Percentiles rank a stretch among this genome's conserved stretches.
Evolutionary conservation across 352 stramenopile genomes (phyloP).

Genomic region (Thraustotheca clavata): DNA sequence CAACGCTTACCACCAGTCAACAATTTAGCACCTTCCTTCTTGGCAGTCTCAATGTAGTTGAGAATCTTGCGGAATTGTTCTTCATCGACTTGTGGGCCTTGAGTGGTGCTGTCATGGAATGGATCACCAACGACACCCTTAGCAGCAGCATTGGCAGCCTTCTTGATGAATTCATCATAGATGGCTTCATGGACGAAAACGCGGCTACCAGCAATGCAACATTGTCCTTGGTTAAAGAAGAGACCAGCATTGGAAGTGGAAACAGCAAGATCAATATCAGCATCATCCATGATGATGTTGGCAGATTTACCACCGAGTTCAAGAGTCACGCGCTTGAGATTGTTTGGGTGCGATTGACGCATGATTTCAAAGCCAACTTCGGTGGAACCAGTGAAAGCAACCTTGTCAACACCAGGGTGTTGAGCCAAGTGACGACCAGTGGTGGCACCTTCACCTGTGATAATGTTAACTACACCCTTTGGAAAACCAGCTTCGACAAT

Average conservation of each 20-base stretch:
- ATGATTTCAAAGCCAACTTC: constrained; percentile 55
- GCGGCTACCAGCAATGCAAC: constrained; percentile 71
- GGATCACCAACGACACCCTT: constrained; percentile 47
- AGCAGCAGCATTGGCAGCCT: constrained; percentile 41
- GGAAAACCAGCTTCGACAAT: constrained; percentile 70
- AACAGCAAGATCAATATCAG: constrained; percentile 56
- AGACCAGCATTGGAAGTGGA: constrained; percentile 45
- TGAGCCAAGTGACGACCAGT: constrained; percentile 38
- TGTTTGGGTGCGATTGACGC: constrained; percentile 37
- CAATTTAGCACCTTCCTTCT: constrained; percentile 76
- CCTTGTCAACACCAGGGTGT: constrained; percentile 64
- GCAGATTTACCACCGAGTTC: constrained; percentile 74
- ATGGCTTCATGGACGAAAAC: constrained; percentile 88
- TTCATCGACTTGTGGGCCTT: constrained; percentile 56
- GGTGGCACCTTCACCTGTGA: constrained; percentile 37
- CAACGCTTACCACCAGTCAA: constrained; percentile 71
- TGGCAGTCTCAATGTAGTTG: constrained; percentile 63
- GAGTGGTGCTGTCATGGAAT: constrained; percentile 31
- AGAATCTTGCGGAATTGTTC: constrained; percentile 80
- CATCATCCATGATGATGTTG: constrained; percentile 62
- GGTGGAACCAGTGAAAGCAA: constrained; percentile 71
- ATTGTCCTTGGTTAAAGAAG: constrained; percentile 82
- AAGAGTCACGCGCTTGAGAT: constrained; percentile 66
- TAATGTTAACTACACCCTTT: constrained; percentile 72
- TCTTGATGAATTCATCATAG: constrained; percentile 79